Conservation (phyloP, 768 basidiomycete species). For the Plicaturopsis crispa region DNA sequence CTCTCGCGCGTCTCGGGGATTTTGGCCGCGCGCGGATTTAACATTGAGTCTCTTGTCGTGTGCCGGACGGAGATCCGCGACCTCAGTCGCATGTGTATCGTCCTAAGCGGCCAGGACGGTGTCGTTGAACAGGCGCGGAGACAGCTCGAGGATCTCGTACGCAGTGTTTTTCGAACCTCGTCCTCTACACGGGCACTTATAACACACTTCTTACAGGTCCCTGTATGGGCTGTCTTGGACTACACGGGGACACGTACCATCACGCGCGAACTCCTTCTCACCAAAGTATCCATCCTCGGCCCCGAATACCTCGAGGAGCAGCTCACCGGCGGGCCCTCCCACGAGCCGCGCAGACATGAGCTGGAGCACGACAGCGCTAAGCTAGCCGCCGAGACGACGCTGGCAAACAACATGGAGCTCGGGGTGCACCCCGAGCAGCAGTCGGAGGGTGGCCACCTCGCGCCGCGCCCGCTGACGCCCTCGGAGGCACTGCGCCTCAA, state of each 20-base stretch:
- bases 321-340: constrained; percentile 76
- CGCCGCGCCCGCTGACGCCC: constrained; percentile 51
- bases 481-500: constrained; percentile 84
- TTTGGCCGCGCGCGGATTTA: constrained; percentile 94
- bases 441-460: constrained; percentile 16
- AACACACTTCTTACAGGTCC: constrained; percentile 53
- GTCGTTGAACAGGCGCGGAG: constrained; percentile 96
- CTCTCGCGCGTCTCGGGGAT: constrained; percentile 96
- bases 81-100: constrained; percentile 96
- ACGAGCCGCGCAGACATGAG: constrained; percentile 50
- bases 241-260: constrained; percentile 92
- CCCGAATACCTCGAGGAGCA: constrained; percentile 96
- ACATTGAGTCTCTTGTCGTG: constrained; percentile 97
- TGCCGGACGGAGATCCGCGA: constrained; percentile 97
- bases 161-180: constrained; percentile 20
- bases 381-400: constrained; percentile 58
- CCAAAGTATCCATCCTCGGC: constrained; percentile 95
- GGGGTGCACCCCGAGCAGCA: constrained; percentile 32
- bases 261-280: constrained; percentile 88
- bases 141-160: constrained; percentile 91
- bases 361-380: constrained; percentile 23
- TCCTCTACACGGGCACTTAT: neutral
- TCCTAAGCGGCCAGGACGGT: constrained; percentile 92
- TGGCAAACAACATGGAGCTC: constrained; percentile 77
- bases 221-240: constrained; percentile 98